Evolutionary conservation across 2,329 filamentous ascomycete species (phyloP), one percentile per base, ranked within the genome.

Genomic region (Seiridium cupressi): DNA sequence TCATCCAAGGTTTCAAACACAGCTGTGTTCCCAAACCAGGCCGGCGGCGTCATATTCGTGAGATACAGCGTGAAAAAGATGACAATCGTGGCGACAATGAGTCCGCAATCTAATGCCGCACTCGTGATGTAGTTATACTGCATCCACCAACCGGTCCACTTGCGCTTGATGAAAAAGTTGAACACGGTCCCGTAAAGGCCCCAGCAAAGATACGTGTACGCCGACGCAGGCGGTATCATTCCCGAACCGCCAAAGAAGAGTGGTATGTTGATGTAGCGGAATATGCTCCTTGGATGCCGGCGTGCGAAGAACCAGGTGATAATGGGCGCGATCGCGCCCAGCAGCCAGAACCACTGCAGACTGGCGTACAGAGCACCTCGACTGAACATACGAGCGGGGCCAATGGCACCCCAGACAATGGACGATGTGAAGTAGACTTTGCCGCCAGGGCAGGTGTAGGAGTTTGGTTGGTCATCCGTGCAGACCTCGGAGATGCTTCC

Each of bases 81-180:
- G 60, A 92, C 72, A 42, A 92, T 81, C 0, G 88, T 88, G 40
- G 82, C 84, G 26, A 91, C 72, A 10, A 88, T 85, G 4, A 91
- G 79, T 4, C 89, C 89, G 54, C 84, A 84, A 71, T 92, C 89
- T 44, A 92, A 76, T 1, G 86, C 89, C 0, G 89, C 89, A 26
- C 88, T 90, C 0, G 88, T 85, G 68, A 91, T 81, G 71, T 92
- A 92, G 77, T 92, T 92, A 77, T 91, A 92, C 72, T 88, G 86
- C 72, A 89, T 78, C 89, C 89, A 92, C 89, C 89, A 92, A 40
- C 87, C 89, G 3, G 81, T 84, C 74, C 83, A 89, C 63, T 84
- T 81, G 60, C 86, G 81, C 70, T 84, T 84, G 70, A 92, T 83
- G 66, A 80, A 85, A 67, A 83, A 88, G 74, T 91, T 90, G 77